phyloP scores from a whole-genome alignment of 1,284 basidiomycete species.

The Melampsora larici-populina region DNA sequence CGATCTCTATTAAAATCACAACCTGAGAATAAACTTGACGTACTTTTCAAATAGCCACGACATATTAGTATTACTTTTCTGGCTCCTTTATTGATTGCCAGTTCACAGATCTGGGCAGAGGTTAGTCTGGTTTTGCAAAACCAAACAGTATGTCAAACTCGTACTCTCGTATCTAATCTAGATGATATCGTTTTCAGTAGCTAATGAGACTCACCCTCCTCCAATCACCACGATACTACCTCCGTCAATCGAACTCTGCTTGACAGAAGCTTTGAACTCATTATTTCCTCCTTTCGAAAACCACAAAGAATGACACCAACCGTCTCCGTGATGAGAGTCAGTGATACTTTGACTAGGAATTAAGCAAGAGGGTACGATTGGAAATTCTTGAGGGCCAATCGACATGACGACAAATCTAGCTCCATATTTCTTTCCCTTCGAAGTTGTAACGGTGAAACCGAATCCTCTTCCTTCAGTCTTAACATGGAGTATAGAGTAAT shows the following conservation, averaged over 20 bases:
- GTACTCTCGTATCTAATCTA: neutral
- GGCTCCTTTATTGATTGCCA: constrained; percentile 40
- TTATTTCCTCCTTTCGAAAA: constrained; percentile 37
- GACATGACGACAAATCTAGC: constrained; percentile 43
- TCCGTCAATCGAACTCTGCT: constrained; percentile 7
- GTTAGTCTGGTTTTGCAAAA: constrained; percentile 18
- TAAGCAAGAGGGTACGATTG: constrained; percentile 27
- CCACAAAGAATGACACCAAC: constrained; percentile 41
- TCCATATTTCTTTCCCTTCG: constrained; percentile 28
- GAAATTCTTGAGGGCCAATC: constrained; percentile 39
- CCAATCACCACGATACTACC: constrained; percentile 38
- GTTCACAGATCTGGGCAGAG: constrained; percentile 38
- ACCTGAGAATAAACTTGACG: neutral
- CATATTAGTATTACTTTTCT: constrained; percentile 32
- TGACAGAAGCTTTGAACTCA: constrained; percentile 37
- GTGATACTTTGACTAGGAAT: neutral
- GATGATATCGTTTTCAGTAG: no score
- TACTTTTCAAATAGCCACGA: constrained; percentile 42
- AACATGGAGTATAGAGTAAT: constrained; percentile 26
- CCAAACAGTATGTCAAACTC: neutral
- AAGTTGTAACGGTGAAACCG: constrained; percentile 28
- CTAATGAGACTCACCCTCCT: constrained; percentile 28
- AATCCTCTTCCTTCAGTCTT: constrained; percentile 15
- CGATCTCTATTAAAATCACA: no score
- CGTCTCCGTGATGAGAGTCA: constrained; percentile 19